Conservation (phyloP, 1,139 yeast species). For the Blastobotrys aristatus region DNA sequence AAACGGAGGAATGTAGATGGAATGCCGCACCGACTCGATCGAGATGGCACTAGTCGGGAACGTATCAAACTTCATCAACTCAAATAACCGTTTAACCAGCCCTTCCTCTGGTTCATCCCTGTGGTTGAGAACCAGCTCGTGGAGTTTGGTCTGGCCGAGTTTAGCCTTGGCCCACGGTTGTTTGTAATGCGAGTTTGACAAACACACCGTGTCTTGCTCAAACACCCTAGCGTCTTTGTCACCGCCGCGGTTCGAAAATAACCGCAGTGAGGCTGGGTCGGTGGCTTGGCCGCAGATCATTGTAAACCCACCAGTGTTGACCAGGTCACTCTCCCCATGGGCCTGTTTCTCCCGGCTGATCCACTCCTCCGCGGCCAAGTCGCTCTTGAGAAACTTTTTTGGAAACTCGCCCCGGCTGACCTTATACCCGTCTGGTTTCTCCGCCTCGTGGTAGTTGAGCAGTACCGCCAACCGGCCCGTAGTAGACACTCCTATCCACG, state of each 20-base stretch:
- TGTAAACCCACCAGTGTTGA: constrained; percentile 75
- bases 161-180: constrained; percentile 72
- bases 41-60: constrained; percentile 30
- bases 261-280: neutral
- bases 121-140: constrained; percentile 37
- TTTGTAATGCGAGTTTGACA: constrained; percentile 57
- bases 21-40: constrained; percentile 41
- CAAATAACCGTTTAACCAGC: constrained; percentile 50
- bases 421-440: constrained; percentile 32
- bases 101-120: constrained; percentile 31
- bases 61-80: constrained; percentile 47
- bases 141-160: constrained; percentile 46
- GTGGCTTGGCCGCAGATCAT: constrained; percentile 55
- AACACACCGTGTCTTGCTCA: constrained; percentile 41
- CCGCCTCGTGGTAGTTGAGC: constrained; percentile 59
- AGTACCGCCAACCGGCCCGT: constrained; percentile 56
- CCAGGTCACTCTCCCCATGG: constrained; percentile 33
- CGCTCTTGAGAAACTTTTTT: constrained; percentile 46
- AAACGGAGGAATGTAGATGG: constrained; percentile 60
- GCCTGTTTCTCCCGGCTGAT: constrained; percentile 18
- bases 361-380: constrained; percentile 44
- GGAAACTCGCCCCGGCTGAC: constrained; percentile 75
- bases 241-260: constrained; percentile 15
- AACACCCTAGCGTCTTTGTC: constrained; percentile 13
- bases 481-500: constrained; percentile 80